Percentiles rank a stretch among this genome's conserved stretches.
These are phyloP conservation scores for Aspergillus texensis DNA, from an alignment of 2,329 filamentous ascomycete genomes.

Conservation along the genomic window DNA sequence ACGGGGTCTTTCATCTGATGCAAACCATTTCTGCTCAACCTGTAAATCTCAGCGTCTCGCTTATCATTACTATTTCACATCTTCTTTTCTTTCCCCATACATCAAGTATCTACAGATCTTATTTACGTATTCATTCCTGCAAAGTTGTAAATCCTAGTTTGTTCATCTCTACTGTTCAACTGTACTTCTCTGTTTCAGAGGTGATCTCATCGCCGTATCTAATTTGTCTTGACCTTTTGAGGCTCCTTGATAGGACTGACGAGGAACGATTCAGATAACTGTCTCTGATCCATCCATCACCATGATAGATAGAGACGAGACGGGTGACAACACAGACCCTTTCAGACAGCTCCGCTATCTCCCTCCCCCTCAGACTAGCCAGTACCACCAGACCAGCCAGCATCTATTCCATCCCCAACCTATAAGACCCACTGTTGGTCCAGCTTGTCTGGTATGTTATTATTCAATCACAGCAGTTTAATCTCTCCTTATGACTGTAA, in stretches of 20 bases:
- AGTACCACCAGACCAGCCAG: neutral
- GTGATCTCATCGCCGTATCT: neutral
- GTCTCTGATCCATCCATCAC: neutral
- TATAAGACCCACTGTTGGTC: neutral
- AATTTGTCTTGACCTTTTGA: neutral
- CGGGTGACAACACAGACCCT: neutral
- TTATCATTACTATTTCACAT: neutral
- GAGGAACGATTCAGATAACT: neutral
- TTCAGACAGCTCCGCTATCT: constrained; percentile 4
- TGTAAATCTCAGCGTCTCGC: neutral
- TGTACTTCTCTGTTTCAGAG: neutral
- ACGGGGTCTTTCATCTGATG: neutral
- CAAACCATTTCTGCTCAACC: neutral
- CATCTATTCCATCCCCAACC: neutral
- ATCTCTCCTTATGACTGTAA: neutral
- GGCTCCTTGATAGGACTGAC: neutral
- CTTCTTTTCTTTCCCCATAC: neutral
- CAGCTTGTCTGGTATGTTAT: neutral
- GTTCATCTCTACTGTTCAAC: neutral
- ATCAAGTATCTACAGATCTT: neutral
- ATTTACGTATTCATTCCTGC: too few relatives aligned
- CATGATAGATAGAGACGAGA: neutral
- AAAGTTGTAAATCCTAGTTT: neutral
- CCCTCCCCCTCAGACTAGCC: constrained; percentile 1
- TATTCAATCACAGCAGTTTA: neutral